Evolutionary conservation across 441 rosid genomes (phyloP).

Genomic region (Iberis amara): DNA sequence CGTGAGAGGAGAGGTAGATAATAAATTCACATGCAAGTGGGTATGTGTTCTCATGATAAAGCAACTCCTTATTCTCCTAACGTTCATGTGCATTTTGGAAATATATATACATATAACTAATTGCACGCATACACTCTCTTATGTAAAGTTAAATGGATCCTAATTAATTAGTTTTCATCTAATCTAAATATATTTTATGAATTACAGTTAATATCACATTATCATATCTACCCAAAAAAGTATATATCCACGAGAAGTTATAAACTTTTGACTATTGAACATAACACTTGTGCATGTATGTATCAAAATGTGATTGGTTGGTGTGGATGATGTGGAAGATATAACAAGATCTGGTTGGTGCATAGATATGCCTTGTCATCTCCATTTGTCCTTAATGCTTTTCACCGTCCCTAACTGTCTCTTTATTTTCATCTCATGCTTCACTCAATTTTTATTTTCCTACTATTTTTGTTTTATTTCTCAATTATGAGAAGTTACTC

Average conservation of each 20-base stretch:
- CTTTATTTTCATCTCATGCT: constrained; percentile 26
- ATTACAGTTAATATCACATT: constrained; percentile 3
- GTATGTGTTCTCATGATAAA: constrained; percentile 21
- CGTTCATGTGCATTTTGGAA: constrained; percentile 22
- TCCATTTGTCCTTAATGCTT: constrained; percentile 28
- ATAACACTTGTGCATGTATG: constrained; percentile 23
- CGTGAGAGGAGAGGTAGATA: constrained; percentile 22
- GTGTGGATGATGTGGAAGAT: constrained; percentile 23
- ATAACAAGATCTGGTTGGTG: constrained; percentile 30
- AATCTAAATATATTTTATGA: constrained; percentile 14
- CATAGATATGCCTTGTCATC: constrained; percentile 28
- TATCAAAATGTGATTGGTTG: not conserved
- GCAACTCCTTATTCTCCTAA: constrained; percentile 12
- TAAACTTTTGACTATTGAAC: constrained; percentile 18
- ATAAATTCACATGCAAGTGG: constrained; percentile 35
- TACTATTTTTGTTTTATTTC: not conserved
- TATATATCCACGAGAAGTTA: constrained; percentile 25
- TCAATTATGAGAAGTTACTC: not conserved
- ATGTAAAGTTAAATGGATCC: not conserved
- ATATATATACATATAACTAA: constrained; percentile 20
- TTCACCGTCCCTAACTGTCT: constrained; percentile 31
- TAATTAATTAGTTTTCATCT: not conserved
- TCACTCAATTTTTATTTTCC: constrained; percentile 19
- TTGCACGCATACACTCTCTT: constrained; percentile 12
- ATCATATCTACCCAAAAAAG: constrained; percentile 12